Evolutionary conservation across 176 grass and related monocot species (phyloP), one percentile per base, ranked within the genome.

Genomic region (Paspalum vaginatum): DNA sequence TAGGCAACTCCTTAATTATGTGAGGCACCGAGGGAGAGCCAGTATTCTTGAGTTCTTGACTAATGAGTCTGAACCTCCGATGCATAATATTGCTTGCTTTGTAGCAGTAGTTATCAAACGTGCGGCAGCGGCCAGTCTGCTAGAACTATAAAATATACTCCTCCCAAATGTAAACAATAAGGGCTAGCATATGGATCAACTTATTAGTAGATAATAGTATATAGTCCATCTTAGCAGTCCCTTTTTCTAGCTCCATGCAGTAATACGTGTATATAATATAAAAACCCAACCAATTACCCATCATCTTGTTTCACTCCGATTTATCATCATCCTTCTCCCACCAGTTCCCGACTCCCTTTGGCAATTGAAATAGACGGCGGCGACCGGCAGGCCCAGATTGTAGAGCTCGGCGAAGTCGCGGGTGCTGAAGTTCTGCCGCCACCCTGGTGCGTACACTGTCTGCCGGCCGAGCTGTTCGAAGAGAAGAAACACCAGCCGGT

Each of bases 401-500:
- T 98, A 93, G 78, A 98, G 85, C 78, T 95, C 95, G 5, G 90
- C 95, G 45, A 98, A 98, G 85, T 93, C 92, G 27, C 92, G 87
- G 57, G 86, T 93, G 71, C 76, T 85, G 80, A 98, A 98, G 65
- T 93, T 89, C 75, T 89, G 88, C 13, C 92, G 86, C 92, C 96
- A 98, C 12, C 90, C 96, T 0, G 96, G 96, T 4, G 84, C 48
- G 43, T 89, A 87, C 0, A 91, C 86, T 24, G 92, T 87, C 81
- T 95, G 88, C 18, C 90, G 86, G 16, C 88, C 90, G 11, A 85
- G 81, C 84, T 95, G 96, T 58, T 86, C 44, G 86, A 91, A 98
- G 53, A 98, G 88, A 63, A 93, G 84, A 9, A 93, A 98, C 51
- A 98, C 88, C 42, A 98, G 60, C 43, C 95, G 86, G 83, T 98